Evolutionary conservation across 2,329 filamentous ascomycete species (phyloP).

Genomic region (Ophiobolus disseminans): DNA sequence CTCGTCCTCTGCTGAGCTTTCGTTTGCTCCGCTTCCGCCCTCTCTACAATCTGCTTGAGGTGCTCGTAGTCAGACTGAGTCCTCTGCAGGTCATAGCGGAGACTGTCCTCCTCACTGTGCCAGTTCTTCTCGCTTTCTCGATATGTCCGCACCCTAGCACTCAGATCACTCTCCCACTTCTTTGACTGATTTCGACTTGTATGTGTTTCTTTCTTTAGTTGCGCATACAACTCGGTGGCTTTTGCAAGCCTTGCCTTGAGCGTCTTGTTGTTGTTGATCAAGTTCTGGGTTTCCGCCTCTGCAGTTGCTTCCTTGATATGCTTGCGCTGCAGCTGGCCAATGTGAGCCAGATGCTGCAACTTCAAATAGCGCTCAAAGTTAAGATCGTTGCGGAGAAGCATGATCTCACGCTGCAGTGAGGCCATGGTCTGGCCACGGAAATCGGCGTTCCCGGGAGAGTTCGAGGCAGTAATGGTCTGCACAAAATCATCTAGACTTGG

Average conservation of each 20-base stretch:
- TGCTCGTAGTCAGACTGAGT: conserved; percentile 68
- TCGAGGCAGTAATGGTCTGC: conserved; percentile 31
- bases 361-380: conserved; percentile 86
- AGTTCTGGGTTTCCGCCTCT: conserved; percentile 81
- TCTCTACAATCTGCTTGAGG: conserved; percentile 70
- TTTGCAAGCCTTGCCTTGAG: conserved; percentile 76
- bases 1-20: conserved; percentile 63
- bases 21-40: conserved; percentile 71
- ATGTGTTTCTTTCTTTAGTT: conserved; percentile 74
- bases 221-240: conserved; percentile 72
- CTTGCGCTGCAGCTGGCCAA: conserved; percentile 76
- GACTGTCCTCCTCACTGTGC: conserved; percentile 62
- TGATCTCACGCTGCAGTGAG: conserved; percentile 73
- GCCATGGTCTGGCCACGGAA: conserved; percentile 48
- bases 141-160: conserved; percentile 68
- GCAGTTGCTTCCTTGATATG: conserved; percentile 78
- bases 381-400: conserved; percentile 78
- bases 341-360: conserved; percentile 81
- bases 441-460: conserved; percentile 35
- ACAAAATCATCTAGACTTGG: conserved; percentile 46
- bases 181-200: conserved; percentile 75
- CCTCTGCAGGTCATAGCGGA: conserved; percentile 66
- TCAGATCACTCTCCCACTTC: conserved; percentile 78
- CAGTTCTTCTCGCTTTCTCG: conserved; percentile 74
- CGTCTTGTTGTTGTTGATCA: conserved; percentile 77